These are phyloP conservation scores for Zygoascus bituminiphila DNA, from an alignment of 805 yeast genomes.

Conservation along the genomic window DNA sequence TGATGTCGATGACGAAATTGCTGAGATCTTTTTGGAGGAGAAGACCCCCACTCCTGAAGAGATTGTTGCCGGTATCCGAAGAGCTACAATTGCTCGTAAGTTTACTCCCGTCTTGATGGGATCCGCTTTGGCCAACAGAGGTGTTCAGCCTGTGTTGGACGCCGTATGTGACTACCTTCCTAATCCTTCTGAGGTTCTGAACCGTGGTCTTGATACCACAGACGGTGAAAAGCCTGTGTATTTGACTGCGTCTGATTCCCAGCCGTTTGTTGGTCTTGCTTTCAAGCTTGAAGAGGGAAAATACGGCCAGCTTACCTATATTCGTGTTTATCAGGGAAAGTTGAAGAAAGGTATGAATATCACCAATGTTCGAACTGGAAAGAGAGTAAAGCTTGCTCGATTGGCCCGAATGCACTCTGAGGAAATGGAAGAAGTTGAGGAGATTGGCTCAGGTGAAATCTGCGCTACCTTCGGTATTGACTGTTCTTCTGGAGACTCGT, in stretches of 20 bases:
- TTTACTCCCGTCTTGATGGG: conserved; percentile 99
- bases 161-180: conserved; percentile 95
- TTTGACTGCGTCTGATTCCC: conserved; percentile 59
- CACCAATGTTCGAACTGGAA: conserved; percentile 84
- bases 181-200: conserved; percentile 86
- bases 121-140: conserved; percentile 93
- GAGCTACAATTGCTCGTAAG: conserved; percentile 89
- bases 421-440: conserved; percentile 97
- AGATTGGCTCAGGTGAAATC: conserved; percentile 95
- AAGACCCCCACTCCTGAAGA: conserved; percentile 77
- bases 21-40: conserved; percentile 87
- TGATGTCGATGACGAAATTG: conserved; percentile 96
- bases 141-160: conserved; percentile 91
- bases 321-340: conserved; percentile 95
- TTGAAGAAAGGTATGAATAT: conserved; percentile 85
- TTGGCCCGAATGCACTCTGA: conserved; percentile 97
- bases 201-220: conserved; percentile 73
- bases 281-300: conserved; percentile 98
- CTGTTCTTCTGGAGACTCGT: conserved; percentile 97
- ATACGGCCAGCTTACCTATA: conserved; percentile 94
- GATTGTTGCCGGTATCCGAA: conserved; percentile 81
- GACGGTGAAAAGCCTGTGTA: conserved; percentile 60
- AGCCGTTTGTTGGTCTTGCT: conserved; percentile 94
- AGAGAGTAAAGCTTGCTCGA: conserved; percentile 86
- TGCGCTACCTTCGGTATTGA: conserved; percentile 99